A percentile compares a stretch with the other conserved stretches of the same genome.
phyloP scores from a whole-genome alignment of 1,284 basidiomycete genomes.

The Quambalaria eucalypti region DNA sequence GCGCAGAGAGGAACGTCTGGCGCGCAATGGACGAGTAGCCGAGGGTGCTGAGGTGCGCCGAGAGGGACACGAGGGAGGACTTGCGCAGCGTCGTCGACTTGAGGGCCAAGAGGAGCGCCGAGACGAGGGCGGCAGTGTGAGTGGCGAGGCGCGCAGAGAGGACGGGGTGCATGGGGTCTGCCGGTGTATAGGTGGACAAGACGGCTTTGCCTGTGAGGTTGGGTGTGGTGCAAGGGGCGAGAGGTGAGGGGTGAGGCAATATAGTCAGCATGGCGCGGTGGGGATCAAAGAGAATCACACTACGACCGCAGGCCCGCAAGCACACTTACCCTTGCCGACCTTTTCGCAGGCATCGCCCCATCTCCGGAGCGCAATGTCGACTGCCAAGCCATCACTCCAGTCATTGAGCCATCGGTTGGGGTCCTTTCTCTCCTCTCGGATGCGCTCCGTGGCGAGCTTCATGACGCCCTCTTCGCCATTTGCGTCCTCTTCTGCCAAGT shows the following conservation, averaged over 20 bases:
- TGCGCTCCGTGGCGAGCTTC: background rate
- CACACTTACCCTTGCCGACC: slow-evolving; percentile 67
- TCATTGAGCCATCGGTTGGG: slow-evolving; percentile 69
- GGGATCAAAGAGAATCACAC: too few species aligned
- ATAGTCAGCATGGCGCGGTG: too few species aligned
- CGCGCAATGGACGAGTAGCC: slow-evolving; percentile 55
- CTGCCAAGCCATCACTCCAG: slow-evolving; percentile 80
- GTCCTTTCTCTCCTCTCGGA: slow-evolving; percentile 28
- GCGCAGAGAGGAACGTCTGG: slow-evolving; percentile 70
- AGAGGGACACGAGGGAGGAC: slow-evolving; percentile 62
- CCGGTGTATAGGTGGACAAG: slow-evolving; percentile 53
- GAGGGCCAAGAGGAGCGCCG: slow-evolving; percentile 66
- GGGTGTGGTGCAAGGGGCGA: background rate
- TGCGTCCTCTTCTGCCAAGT: background rate
- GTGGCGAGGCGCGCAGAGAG: slow-evolving; percentile 14
- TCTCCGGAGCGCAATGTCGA: slow-evolving; percentile 77
- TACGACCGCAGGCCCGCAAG: too few species aligned
- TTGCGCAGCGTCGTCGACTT: slow-evolving; percentile 69
- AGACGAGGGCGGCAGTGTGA: slow-evolving; percentile 52
- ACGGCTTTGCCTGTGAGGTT: slow-evolving; percentile 57
- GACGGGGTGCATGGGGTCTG: slow-evolving; percentile 13
- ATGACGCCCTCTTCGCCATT: background rate
- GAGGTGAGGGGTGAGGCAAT: too few species aligned
- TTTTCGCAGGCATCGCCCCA: slow-evolving; percentile 77
- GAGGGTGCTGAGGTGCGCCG: slow-evolving; percentile 64